Conservation (phyloP, 768 basidiomycete genomes). For the Cystofilobasidium capitatum region DNA sequence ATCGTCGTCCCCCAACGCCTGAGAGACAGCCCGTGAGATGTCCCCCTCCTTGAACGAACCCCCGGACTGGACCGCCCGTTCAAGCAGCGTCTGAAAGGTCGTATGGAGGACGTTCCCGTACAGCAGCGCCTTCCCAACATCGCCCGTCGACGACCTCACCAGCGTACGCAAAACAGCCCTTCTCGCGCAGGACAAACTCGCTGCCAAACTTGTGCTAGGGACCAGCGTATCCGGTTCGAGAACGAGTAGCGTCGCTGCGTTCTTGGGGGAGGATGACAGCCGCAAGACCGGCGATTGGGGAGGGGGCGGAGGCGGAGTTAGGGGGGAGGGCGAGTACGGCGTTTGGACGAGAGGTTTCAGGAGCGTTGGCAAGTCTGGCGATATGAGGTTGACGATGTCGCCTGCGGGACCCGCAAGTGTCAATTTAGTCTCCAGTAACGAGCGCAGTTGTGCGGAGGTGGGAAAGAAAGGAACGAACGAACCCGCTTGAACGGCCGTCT, state of each 20-base stretch:
- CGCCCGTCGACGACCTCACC: slow-evolving; percentile 38
- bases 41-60: slow-evolving; percentile 25
- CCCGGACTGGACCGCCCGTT: slow-evolving; percentile 33
- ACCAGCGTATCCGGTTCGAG: slow-evolving; percentile 86
- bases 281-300: slow-evolving; percentile 15
- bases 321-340: no score
- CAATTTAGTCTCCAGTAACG: neutral
- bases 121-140: slow-evolving; percentile 42
- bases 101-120: slow-evolving; percentile 94
- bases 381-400: slow-evolving; percentile 64
- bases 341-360: slow-evolving; percentile 30
- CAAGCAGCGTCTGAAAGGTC: slow-evolving; percentile 64
- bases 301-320: neutral
- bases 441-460: neutral
- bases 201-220: slow-evolving; percentile 80
- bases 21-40: neutral
- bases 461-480: neutral
- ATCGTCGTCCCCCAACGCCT: neutral
- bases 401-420: slow-evolving; percentile 43
- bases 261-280: slow-evolving; percentile 54
- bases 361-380: slow-evolving; percentile 38
- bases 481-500: neutral
- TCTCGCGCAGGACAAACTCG: slow-evolving; percentile 69
- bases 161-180: slow-evolving; percentile 63
- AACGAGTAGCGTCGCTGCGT: slow-evolving; percentile 56